Evolutionary conservation across 2,329 filamentous ascomycete genomes (phyloP).

Genomic region (Fusarium devonianum): DNA sequence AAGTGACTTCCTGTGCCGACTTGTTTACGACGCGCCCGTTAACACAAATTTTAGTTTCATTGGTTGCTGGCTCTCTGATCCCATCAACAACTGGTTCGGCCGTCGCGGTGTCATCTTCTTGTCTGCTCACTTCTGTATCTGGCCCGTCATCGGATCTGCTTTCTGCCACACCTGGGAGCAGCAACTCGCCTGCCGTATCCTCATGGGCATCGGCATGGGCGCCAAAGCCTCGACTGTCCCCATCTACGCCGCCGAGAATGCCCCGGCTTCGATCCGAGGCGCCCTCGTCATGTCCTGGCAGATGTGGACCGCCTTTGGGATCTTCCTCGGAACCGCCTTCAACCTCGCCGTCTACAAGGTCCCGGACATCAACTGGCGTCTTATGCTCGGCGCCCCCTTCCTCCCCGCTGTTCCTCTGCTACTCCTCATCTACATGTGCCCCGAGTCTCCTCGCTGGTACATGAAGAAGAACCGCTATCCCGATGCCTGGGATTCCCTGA

Average conservation of each 20-base stretch:
- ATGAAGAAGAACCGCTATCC: slow-evolving; percentile 69
- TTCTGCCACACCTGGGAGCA: slow-evolving; percentile 72
- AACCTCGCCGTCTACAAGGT: slow-evolving; percentile 45
- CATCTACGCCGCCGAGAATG: slow-evolving; percentile 77
- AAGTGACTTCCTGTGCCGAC: slow-evolving; percentile 37
- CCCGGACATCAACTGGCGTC: slow-evolving; percentile 48
- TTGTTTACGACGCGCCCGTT: background rate
- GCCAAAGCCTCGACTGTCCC: slow-evolving; percentile 71
- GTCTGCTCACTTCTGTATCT: slow-evolving; percentile 74
- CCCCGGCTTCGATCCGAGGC: slow-evolving; percentile 72
- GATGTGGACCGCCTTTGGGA: slow-evolving; percentile 68
- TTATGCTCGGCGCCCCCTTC: slow-evolving; percentile 67
- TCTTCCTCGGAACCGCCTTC: slow-evolving; percentile 53
- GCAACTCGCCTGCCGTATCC: slow-evolving; percentile 70
- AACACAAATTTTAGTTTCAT: slow-evolving; percentile 44
- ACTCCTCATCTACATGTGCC: slow-evolving; percentile 65
- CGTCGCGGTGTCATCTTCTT: slow-evolving; percentile 71
- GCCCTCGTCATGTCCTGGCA: slow-evolving; percentile 85
- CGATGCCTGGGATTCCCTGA: slow-evolving; percentile 65
- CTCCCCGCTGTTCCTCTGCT: slow-evolving; percentile 63
- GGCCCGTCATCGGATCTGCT: slow-evolving; percentile 68
- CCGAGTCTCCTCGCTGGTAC: slow-evolving; percentile 69
- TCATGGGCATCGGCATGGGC: slow-evolving; percentile 74
- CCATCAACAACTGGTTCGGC: slow-evolving; percentile 58
- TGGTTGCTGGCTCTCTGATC: slow-evolving; percentile 72